Evolutionary conservation across 2,329 filamentous ascomycete genomes (phyloP), one percentile per base, ranked within the genome.

Genomic region (Hymenoscyphus repandus): DNA sequence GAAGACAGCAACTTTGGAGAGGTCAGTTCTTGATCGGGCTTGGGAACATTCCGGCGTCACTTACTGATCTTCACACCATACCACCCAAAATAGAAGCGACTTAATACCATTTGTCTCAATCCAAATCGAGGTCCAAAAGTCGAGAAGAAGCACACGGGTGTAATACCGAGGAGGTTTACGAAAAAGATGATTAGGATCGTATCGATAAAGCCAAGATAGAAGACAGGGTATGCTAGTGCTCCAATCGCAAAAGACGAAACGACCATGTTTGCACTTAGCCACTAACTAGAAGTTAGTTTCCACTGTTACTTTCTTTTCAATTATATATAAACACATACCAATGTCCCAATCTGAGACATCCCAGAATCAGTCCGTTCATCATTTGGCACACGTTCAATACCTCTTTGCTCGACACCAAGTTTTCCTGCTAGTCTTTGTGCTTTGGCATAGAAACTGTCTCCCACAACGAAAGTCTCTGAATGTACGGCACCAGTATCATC

Each of bases 71-170:
- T 86, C 31, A 82, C 81, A n/a, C 76, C 77, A 58, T 79, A 83
- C 69, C 80, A 88, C 7, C 87, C 87, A 65, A 90, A 90, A 70
- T 77, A 90, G 69, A 85, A 90, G 33, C 87, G 76, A 10, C 84
- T 83, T n/a, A 91, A 74, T 1, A 90, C 85, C 83, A 91, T 90
- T 64, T 90, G 88, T 49, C 88, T 80, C 56, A 90, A 73, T 3
- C 87, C 88, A 58, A 89, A 90, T 7, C 72, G 71, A 2, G 88
- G 83, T 2, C 88, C 87, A 63, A 90, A 89, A 15, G 81, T 87
- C 1, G 84, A 86, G 73, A 90, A 90, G 69, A 85, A 89, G 63
- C 80, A 85, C 13, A 89, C 86, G 0, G 86, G 84, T 44, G 83
- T 63, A 44, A 86, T 77, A n/a, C 84, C 86, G 9, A 92, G 71